Evolutionary conservation across 2,329 filamentous ascomycete genomes (phyloP).

Genomic region (Purpureocillium lavendulum): DNA sequence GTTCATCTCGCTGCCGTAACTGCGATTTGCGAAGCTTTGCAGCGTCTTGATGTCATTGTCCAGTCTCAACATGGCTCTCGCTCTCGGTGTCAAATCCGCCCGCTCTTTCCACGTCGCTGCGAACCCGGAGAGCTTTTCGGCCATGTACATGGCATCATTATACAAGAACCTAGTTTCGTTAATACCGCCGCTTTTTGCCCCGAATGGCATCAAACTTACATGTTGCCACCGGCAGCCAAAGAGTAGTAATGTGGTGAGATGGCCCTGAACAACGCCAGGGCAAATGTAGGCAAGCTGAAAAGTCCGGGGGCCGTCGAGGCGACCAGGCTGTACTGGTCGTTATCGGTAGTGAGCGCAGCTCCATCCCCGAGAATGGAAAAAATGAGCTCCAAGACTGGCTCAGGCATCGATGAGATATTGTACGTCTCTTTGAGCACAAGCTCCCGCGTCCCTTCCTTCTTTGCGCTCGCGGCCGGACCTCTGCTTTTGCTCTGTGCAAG

Average conservation of each 20-base stretch:
- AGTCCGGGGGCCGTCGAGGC: constrained; percentile 60
- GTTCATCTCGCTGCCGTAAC: constrained; percentile 53
- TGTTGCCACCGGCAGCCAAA: constrained; percentile 51
- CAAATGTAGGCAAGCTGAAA: constrained; percentile 62
- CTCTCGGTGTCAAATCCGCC: constrained; percentile 39
- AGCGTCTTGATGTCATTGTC: constrained; percentile 53
- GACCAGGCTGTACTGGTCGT: constrained; percentile 47
- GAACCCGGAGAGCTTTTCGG: constrained; percentile 45
- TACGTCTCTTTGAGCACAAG: constrained; percentile 79
- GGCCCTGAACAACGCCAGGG: constrained; percentile 71
- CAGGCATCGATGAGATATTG: constrained; percentile 79
- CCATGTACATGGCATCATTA: constrained; percentile 58
- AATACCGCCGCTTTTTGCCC: not conserved
- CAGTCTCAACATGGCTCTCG: constrained; percentile 46
- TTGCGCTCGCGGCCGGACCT: constrained; percentile 8
- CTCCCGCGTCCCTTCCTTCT: constrained; percentile 42
- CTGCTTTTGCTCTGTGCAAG: constrained; percentile 7
- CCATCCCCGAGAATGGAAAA: constrained; percentile 51
- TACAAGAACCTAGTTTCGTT: constrained; percentile 48
- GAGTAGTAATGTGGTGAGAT: constrained; percentile 69
- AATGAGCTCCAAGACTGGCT: constrained; percentile 64
- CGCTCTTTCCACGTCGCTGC: constrained; percentile 43
- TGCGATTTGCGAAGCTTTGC: constrained; percentile 51
- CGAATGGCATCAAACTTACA: constrained; percentile 35
- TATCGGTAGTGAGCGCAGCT: constrained; percentile 47